phyloP scores from a whole-genome alignment of 2,329 filamentous ascomycete genomes.

The Verticillium tricorpus region DNA sequence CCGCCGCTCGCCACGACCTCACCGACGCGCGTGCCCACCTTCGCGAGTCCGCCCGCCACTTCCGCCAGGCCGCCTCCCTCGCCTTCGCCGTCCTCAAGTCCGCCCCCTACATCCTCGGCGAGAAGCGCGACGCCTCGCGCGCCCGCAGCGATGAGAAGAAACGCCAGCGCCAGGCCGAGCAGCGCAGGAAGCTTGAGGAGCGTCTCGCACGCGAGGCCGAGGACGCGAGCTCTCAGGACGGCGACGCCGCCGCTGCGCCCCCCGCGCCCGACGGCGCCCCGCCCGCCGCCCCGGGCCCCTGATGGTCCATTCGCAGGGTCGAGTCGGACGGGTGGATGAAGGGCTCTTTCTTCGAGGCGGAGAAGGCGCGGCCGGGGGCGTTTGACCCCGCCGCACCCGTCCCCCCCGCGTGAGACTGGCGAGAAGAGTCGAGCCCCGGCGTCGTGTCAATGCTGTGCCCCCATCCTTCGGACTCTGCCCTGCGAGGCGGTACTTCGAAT shows the following conservation, averaged over 20 bases:
- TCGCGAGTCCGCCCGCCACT: constrained; percentile 20
- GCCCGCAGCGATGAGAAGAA: constrained; percentile 23
- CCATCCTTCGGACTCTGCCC: not conserved
- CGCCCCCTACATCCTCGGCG: constrained; percentile 29
- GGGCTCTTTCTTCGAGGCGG: not conserved
- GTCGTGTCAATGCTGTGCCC: not conserved
- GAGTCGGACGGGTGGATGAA: constrained; percentile 1
- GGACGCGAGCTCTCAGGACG: not conserved
- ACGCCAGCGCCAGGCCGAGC: constrained; percentile 23
- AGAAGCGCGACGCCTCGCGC: constrained; percentile 28
- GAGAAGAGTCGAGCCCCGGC: not conserved
- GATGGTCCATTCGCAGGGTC: constrained; percentile 3
- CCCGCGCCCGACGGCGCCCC: not conserved
- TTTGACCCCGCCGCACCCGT: not conserved
- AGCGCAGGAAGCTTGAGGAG: constrained; percentile 30
- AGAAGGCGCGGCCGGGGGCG: not conserved
- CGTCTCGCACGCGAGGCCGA: constrained; percentile 18
- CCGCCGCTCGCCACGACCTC: constrained; percentile 30
- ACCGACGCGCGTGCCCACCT: constrained; percentile 32
- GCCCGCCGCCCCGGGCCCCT: not conserved
- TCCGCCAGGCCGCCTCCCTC: constrained; percentile 27
- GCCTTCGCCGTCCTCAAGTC: constrained; percentile 24
- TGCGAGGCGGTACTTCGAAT: not conserved
- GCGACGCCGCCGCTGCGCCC: not conserved
- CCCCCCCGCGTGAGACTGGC: not conserved